A percentile compares a stretch with the other conserved stretches of the same genome.
Conservation (phyloP, 2,329 filamentous ascomycete species). For the Alternaria conjuncta region DNA sequence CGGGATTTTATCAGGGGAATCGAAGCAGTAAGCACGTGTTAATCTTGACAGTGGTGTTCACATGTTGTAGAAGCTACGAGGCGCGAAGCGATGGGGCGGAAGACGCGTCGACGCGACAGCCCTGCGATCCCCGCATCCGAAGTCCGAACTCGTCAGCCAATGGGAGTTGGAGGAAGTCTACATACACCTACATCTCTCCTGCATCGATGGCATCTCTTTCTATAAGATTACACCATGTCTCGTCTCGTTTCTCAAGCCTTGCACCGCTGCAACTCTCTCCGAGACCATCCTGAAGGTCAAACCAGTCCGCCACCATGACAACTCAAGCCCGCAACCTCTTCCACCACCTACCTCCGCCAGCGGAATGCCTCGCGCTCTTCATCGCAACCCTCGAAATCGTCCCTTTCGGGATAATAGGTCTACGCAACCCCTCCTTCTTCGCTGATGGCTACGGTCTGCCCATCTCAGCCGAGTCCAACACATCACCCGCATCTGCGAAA, state of each 20-base stretch:
- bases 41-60: not conserved
- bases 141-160: constrained; percentile 22
- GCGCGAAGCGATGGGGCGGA: not conserved
- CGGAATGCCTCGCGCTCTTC: constrained; percentile 32
- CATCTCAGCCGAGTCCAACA: constrained; percentile 3
- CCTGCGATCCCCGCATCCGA: constrained; percentile 22
- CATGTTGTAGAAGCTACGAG: not conserved
- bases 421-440: constrained; percentile 23
- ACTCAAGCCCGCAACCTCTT: constrained; percentile 24
- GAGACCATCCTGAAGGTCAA: not conserved
- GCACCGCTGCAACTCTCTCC: not conserved
- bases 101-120: not conserved
- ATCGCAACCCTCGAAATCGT: constrained; percentile 31
- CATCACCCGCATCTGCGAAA: constrained; percentile 3
- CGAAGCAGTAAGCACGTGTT: too few species aligned
- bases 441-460: constrained; percentile 27
- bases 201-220: not conserved
- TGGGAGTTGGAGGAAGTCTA: constrained; percentile 6
- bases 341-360: constrained; percentile 27
- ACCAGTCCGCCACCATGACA: constrained; percentile 17
- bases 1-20: too few species aligned
- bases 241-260: not conserved
- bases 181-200: not conserved
- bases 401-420: constrained; percentile 27
- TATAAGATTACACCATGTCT: not conserved